Conservation (phyloP, 169 alveolate species). For the Eimeria brunetti region DNA sequence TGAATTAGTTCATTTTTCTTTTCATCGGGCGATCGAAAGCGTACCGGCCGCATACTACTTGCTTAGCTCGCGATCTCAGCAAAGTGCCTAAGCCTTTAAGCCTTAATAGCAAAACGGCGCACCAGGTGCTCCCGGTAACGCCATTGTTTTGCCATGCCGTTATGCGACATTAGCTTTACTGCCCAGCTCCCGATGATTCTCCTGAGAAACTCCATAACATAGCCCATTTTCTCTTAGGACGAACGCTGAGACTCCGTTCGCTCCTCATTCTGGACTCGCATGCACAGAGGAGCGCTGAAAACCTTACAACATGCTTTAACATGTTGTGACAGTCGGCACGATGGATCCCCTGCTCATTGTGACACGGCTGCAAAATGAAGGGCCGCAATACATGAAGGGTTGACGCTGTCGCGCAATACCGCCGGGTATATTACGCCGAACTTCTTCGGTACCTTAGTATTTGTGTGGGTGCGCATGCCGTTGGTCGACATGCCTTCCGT, state of each 20-base stretch:
- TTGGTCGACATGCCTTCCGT: too few species aligned
- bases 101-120: too few species aligned
- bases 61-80: neutral
- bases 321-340: neutral
- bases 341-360: neutral
- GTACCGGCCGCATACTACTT: too few species aligned
- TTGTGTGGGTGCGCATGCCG: too few species aligned
- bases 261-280: neutral
- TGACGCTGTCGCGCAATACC: too few species aligned
- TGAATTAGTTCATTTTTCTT: neutral
- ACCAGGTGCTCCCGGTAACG: too few species aligned
- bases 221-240: neutral
- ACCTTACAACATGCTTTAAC: neutral
- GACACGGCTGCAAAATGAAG: too few species aligned
- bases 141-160: neutral
- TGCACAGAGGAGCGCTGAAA: neutral
- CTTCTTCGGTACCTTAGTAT: too few species aligned
- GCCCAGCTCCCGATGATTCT: neutral
- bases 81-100: neutral
- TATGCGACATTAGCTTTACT: neutral
- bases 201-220: neutral
- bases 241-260: neutral
- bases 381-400: too few species aligned
- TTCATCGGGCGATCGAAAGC: too few species aligned
- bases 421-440: too few species aligned